These are phyloP conservation scores for Aspergillus ellipticus DNA, from an alignment of 495 filamentous ascomycete genomes.

Conservation along the genomic window DNA sequence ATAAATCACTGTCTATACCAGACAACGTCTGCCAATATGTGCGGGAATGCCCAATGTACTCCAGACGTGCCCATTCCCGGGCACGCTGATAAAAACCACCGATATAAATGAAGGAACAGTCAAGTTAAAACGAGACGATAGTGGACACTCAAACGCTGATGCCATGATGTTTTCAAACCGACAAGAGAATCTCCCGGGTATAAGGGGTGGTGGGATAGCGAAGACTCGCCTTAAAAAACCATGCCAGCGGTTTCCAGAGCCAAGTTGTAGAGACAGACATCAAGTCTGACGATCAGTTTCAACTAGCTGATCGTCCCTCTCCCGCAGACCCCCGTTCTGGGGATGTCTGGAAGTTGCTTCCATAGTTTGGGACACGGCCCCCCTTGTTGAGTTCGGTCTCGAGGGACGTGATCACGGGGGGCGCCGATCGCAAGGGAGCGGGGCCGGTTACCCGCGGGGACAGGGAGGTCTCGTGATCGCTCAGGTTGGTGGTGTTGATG, in stretches of 20 bases:
- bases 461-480: constrained; percentile 25
- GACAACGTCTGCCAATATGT: constrained; percentile 7
- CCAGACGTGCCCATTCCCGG: neutral
- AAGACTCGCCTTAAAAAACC: constrained; percentile 4
- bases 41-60: constrained; percentile 6
- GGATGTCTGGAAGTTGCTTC: constrained; percentile 18
- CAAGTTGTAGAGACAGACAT: neutral
- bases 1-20: constrained; percentile 18
- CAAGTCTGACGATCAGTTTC: neutral
- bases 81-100: constrained; percentile 3
- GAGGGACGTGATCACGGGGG: constrained; percentile 30
- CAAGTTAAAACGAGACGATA: neutral
- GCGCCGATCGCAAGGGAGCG: constrained; percentile 33
- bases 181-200: neutral
- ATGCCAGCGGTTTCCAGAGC: constrained; percentile 9
- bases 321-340: constrained; percentile 10
- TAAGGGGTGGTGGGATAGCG: neutral
- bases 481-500: constrained; percentile 32
- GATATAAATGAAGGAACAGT: neutral
- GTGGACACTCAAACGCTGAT: neutral
- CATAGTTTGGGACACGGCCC: constrained; percentile 20
- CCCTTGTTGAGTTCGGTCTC: constrained; percentile 25
- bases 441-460: constrained; percentile 15
- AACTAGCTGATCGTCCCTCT: constrained; percentile 8
- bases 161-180: neutral